Percentiles rank a stretch among this genome's conserved stretches.
Evolutionary conservation across 768 basidiomycete genomes (phyloP).

Genomic region (Boletellus emodensis): DNA sequence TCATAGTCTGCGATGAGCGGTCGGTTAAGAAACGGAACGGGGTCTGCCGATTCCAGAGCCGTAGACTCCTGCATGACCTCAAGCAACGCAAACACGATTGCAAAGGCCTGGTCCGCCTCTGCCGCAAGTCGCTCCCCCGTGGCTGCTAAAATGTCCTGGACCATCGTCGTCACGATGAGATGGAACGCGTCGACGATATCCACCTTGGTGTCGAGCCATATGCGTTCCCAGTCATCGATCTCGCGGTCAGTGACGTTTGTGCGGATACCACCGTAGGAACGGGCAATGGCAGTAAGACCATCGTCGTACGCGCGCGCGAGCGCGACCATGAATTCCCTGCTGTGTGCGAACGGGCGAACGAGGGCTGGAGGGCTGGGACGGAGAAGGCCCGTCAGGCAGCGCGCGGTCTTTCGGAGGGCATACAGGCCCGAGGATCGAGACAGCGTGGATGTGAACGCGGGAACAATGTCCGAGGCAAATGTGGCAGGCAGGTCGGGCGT

Average conservation of each 20-base stretch:
- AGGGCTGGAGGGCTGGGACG: conserved; percentile 46
- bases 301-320: conserved; percentile 59
- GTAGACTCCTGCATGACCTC: conserved; percentile 34
- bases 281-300: conserved; percentile 51
- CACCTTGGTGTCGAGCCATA: conserved; percentile 73
- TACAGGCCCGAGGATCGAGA: conserved; percentile 52
- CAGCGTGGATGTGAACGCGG: conserved; percentile 51
- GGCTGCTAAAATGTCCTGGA: conserved; percentile 44
- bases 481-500: conserved; percentile 31
- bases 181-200: conserved; percentile 69
- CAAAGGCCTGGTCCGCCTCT: conserved; percentile 53
- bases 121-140: conserved; percentile 41
- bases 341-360: conserved; percentile 48
- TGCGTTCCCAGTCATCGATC: conserved; percentile 62
- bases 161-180: conserved; percentile 45
- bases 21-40: conserved; percentile 61
- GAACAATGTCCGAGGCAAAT: conserved; percentile 46
- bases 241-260: conserved; percentile 25
- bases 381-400: conserved; percentile 54
- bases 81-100: conserved; percentile 55
- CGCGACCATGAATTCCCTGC: conserved; percentile 49
- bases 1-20: conserved; percentile 72
- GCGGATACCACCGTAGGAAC: conserved; percentile 56
- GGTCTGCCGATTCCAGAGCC: conserved; percentile 13
- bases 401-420: conserved; percentile 57